phyloP scores from a whole-genome alignment of 208 protist genomes.

The Naegleria lovaniensis region DNA sequence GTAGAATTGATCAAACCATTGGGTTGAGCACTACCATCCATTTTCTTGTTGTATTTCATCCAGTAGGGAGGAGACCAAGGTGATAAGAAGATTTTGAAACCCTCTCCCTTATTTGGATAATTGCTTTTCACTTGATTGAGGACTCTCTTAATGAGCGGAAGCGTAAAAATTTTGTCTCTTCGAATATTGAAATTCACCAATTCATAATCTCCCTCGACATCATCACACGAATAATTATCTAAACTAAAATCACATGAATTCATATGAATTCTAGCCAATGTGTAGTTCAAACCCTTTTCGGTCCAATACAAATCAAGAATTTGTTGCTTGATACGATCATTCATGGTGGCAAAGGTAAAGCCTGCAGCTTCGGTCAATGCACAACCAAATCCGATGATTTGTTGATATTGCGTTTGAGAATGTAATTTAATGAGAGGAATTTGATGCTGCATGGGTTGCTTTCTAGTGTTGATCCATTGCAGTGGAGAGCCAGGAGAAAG shows the following conservation, averaged over 20 bases:
- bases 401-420: slow-evolving; percentile 27
- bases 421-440: background rate
- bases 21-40: slow-evolving; percentile 22
- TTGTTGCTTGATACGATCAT: background rate
- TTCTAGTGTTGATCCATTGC: no score
- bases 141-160: slow-evolving; percentile 28
- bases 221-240: slow-evolving; percentile 27
- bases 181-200: slow-evolving; percentile 28
- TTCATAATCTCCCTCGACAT: slow-evolving; percentile 27
- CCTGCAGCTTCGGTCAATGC: slow-evolving; percentile 35
- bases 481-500: no score
- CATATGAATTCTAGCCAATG: slow-evolving; percentile 27
- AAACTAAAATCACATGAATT: slow-evolving; percentile 36
- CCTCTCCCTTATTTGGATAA: background rate
- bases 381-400: slow-evolving; percentile 32
- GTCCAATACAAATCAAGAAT: slow-evolving; percentile 23
- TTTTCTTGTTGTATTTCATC: slow-evolving; percentile 2
- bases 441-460: no score
- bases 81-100: slow-evolving; percentile 14
- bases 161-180: background rate
- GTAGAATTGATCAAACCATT: slow-evolving; percentile 7
- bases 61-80: slow-evolving; percentile 38
- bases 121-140: background rate
- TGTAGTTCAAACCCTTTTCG: slow-evolving; percentile 20
- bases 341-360: slow-evolving; percentile 13